Evolutionary conservation across 495 filamentous ascomycete genomes (phyloP).

Genomic region (Penicillium lividum): DNA sequence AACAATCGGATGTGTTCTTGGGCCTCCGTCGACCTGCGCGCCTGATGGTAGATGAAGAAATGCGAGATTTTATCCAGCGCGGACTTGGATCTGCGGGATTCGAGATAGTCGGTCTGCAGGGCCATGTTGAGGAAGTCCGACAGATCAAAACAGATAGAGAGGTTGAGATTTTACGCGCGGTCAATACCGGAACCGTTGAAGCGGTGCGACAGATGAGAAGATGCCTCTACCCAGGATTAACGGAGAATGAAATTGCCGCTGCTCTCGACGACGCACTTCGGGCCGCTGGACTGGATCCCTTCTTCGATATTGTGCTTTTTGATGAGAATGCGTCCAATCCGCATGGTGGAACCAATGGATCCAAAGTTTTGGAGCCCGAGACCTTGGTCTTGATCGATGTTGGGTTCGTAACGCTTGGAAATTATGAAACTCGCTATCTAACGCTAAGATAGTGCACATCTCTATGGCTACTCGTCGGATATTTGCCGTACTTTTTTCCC

Average conservation of each 20-base stretch:
- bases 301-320: conserved; percentile 60
- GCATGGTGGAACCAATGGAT: conserved; percentile 54
- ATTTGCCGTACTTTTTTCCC: conserved; percentile 58
- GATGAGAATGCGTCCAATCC: conserved; percentile 55
- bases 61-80: conserved; percentile 56
- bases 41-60: conserved; percentile 59
- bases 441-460: conserved; percentile 42
- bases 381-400: conserved; percentile 59
- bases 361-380: conserved; percentile 46
- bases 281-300: conserved; percentile 48
- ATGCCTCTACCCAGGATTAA: conserved; percentile 52
- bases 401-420: conserved; percentile 32
- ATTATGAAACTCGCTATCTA: conserved; percentile 4
- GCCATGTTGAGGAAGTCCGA: conserved; percentile 49
- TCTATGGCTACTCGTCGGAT: conserved; percentile 58
- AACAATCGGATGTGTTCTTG: conserved; percentile 31
- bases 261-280: conserved; percentile 51
- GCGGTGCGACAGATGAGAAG: conserved; percentile 55
- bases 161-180: conserved; percentile 52
- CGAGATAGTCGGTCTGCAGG: conserved; percentile 44
- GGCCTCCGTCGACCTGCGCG: conserved; percentile 26
- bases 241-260: conserved; percentile 49
- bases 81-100: conserved; percentile 50
- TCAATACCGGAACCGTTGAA: conserved; percentile 59
- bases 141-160: conserved; percentile 53